Evolutionary conservation across 1,139 yeast genomes (phyloP), one percentile per base, ranked within the genome.

Genomic region (Arxiozyma bovina): DNA sequence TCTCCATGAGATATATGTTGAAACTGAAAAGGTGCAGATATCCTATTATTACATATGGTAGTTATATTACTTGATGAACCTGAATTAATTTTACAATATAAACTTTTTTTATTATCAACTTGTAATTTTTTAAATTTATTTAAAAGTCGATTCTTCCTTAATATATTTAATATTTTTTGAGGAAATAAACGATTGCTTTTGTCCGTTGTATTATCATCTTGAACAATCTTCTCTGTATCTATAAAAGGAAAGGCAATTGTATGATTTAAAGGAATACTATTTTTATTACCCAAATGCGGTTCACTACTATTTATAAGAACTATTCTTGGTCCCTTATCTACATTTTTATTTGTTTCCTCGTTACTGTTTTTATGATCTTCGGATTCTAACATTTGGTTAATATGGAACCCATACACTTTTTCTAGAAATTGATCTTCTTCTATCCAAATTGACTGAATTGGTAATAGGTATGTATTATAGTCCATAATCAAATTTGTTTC

Each of bases 381-480:
- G 11, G 25, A n/a, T 53, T 48, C 50, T 22, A 45, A 25, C 21
- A 51, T 15, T 18, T 61, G 64, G 47, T 63, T 58, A 51, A 64
- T 60, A 59, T 70, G 60, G 9, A 63, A 51, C 42, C 65, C 63
- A 53, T 66, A 67, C 51, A 62, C 56, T 55, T 60, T 64, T 50
- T 65, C 69, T 22, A 62, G 61, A 45, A 63, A 68, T 48, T 65
- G 60, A 48, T 70, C 73, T 38, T 72, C 74, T 52, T 71, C 75
- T 34, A 72, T 54, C 75, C 75, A 72, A 51, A 71, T 71, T 38
- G 75, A 72, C 53, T 68, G 69, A 70, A 71, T 71, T 53, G 63
- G 68, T 21, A 69, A 68, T 45, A 63, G 52, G 38, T 25, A 42
- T 15, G 25, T 5, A 2, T 43, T 23, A n/a, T 43, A 51, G 25